Evolutionary conservation across 805 yeast species (phyloP), one percentile per base, ranked within the genome.

Genomic region (Tetrapisispora iriomotensis): DNA sequence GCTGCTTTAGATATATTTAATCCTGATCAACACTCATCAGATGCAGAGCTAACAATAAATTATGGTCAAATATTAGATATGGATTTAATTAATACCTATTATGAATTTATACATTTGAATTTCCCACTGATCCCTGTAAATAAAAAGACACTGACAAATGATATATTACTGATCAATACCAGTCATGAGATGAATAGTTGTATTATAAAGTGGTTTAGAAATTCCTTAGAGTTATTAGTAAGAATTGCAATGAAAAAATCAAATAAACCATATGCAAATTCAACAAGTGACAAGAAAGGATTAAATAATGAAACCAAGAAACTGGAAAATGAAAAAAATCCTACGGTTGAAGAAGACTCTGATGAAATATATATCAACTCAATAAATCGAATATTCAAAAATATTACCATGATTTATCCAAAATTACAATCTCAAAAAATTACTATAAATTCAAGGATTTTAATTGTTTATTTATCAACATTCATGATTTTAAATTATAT

Each of bases 401-500:
- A 50, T 17, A 45, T 59, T 21, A 59, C 58, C 13, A 59, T 56
- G 41, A 40, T 56, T 14, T 62, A 55, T 38, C 62, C 63, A 20
- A 49, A 48, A 34, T 50, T 58, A 14, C 48, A 59, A 36, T 54
- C 51, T 35, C 50, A 52, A 38, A 50, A 48, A 18, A 46, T 54
- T 8, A 40, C 47, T 20, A 54, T 53, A 8, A 53, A 64, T 3
- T 51, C 51, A n/a, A 58, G 60, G 39, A 45, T 58, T 7, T 54
- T 53, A 26, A 45, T 62, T 9, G 46, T 68, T 10, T 66, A 67
- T 33, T 49, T 66, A 7, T 50, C 65, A 2, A 58, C 71, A 0
- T 55, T 73, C 39, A 58, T 65, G 0, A 48, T 71, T 8, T 51
- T 77, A 23, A 79, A 79, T 50, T 81, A 77, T 49, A 60, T 75